A percentile compares a stretch with the other conserved stretches of the same genome.
phyloP scores from a whole-genome alignment of 768 basidiomycete species.

The Termitomyces sp. region DNA sequence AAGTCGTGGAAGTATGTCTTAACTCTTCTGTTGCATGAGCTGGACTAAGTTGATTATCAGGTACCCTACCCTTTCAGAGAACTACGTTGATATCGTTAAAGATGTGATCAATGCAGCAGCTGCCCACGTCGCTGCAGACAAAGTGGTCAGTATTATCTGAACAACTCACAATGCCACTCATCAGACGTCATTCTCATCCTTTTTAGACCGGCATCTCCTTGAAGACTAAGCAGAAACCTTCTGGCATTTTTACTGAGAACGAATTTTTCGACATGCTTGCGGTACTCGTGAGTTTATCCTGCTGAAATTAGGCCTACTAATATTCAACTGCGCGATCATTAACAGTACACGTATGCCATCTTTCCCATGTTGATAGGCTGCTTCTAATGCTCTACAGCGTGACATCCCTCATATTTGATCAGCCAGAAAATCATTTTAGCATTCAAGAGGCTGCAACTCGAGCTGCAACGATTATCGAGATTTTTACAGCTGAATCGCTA shows the following conservation, averaged over 20 bases:
- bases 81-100: constrained; percentile 43
- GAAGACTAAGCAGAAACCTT: constrained; percentile 43
- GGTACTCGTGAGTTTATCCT: constrained; percentile 24
- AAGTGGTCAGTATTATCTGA: constrained; percentile 26
- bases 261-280: constrained; percentile 45
- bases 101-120: constrained; percentile 45
- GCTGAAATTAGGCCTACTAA: background rate
- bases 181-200: background rate
- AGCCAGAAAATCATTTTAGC: constrained; percentile 32
- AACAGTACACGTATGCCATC: constrained; percentile 13
- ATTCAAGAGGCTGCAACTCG: constrained; percentile 26
- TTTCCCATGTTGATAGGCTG: background rate
- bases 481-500: constrained; percentile 30
- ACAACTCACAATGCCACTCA: background rate
- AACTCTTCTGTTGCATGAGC: constrained; percentile 21
- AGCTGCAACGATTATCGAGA: constrained; percentile 28
- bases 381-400: constrained; percentile 9
- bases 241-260: constrained; percentile 41
- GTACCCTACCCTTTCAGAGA: constrained; percentile 30
- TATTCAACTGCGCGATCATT: background rate
- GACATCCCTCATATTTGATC: constrained; percentile 25
- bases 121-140: constrained; percentile 38
- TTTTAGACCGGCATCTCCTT: constrained; percentile 40
- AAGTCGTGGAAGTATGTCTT: constrained; percentile 25
- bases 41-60: constrained; percentile 4